Percentiles rank a stretch among this genome's conserved stretches.
Conservation (phyloP, 2,329 filamentous ascomycete genomes). For the Aspergillus japonicus region DNA sequence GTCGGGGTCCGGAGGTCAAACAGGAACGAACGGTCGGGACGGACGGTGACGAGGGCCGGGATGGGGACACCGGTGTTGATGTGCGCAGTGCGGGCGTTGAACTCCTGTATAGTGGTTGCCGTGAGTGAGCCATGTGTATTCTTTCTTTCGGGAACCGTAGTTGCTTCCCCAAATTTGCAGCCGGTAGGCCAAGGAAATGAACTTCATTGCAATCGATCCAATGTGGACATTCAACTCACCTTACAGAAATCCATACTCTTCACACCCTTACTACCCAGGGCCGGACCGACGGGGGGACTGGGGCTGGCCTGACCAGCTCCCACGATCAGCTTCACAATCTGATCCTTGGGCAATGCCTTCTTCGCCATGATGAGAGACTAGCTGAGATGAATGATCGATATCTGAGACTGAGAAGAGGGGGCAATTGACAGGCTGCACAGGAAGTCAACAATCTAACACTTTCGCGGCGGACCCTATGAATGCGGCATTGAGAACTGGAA, state of each 20-base stretch:
- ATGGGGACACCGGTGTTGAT: conserved; percentile 80
- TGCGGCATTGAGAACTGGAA: background rate
- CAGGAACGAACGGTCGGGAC: conserved; percentile 86
- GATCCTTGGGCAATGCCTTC: conserved; percentile 57
- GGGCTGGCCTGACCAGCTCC: conserved; percentile 93
- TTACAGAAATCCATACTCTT: conserved; percentile 99
- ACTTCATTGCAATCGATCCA: no score
- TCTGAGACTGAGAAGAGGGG: background rate
- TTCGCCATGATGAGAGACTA: conserved; percentile 48
- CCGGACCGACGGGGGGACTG: conserved; percentile 92
- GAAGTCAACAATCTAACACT: background rate
- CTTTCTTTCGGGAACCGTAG: background rate
- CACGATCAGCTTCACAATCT: conserved; percentile 95
- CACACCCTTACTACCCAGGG: conserved; percentile 93
- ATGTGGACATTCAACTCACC: conserved; percentile 50
- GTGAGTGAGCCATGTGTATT: conserved; percentile 10
- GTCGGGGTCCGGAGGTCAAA: conserved; percentile 93
- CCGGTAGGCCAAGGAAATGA: no score
- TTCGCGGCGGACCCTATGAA: background rate
- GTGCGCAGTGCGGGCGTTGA: conserved; percentile 90
- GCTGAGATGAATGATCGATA: background rate
- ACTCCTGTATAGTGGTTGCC: conserved; percentile 65
- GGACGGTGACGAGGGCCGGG: conserved; percentile 86
- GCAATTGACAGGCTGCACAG: background rate
- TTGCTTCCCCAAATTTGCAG: no score